Evolutionary conservation across 257 asterid genomes (phyloP), one percentile per base, ranked within the genome.

Genomic region (Hygrophila difformis): DNA sequence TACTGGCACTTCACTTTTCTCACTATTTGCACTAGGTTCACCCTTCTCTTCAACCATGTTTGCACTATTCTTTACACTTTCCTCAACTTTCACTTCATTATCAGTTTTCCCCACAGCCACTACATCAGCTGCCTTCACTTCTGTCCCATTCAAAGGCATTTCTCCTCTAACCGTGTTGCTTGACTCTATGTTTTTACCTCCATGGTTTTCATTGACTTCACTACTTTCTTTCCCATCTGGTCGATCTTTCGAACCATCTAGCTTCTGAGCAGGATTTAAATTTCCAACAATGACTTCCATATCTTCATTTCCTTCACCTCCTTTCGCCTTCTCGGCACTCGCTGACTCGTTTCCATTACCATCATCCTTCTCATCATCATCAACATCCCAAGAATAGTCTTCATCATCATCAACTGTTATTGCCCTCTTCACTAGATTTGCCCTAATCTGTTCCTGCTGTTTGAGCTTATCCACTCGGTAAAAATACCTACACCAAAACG

Each of bases 381-480:
- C 95, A 1, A 87, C 77, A 51, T 87, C 97, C 97, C 95, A 87
- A 5, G 92, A 69, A 40, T 81, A 72, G 57, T 81, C 97, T 4
- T 84, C 93, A 5, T 76, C 93, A 13, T 73, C 77, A 53, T 84
- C 95, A 41, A 70, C 65, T 0, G 79, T 57, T 33, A 72, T 81
- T 4, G 84, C 88, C 60, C 95, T 66, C 71, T 46, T 87, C 56
- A 87, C 95, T 26, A 84, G 84, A 54, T 65, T 76, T 26, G 74
- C 97, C 37, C 94, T 73, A n/a, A 81, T 68, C 47, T 57, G 77
- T 76, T 83, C 97, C 66, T 83, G 84, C 66, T 66, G 81, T 74
- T 68, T 64, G 20, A 87, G 82, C 80, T 81, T 87, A 39, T 76
- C 72, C 59, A 83, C 88, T 58, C 89, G 73, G 59, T 70, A 84